A percentile compares a stretch with the other conserved stretches of the same genome.
Evolutionary conservation across 2,329 filamentous ascomycete genomes (phyloP).

Genomic region (Fusarium sambucinum): DNA sequence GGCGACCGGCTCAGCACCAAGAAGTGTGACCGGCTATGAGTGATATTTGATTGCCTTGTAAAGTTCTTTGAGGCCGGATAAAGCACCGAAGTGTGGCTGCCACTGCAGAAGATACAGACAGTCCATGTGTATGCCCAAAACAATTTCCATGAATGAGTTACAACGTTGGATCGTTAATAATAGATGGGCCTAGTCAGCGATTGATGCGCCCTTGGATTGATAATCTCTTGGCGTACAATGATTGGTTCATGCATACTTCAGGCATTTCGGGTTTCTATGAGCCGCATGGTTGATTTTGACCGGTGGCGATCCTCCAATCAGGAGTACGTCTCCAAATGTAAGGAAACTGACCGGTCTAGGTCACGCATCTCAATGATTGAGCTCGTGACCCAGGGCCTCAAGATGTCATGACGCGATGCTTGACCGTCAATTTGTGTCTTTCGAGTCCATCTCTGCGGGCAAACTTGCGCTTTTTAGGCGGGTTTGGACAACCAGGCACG

Average conservation of each 20-base stretch:
- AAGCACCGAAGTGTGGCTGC: constrained; percentile 1
- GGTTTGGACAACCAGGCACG: constrained; percentile 56
- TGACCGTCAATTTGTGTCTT: constrained; percentile 57
- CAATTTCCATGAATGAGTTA: constrained; percentile 19
- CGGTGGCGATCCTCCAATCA: constrained; percentile 44
- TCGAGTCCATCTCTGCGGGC: constrained; percentile 58
- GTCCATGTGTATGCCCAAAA: constrained; percentile 17
- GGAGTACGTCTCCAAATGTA: constrained; percentile 30
- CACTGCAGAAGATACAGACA: constrained; percentile 7
- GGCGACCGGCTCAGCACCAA: constrained; percentile 14
- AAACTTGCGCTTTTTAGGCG: constrained; percentile 57
- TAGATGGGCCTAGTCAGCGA: constrained; percentile 13
- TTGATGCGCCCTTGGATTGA: constrained; percentile 14
- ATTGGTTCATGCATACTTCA: constrained; percentile 39
- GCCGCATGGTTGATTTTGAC: constrained; percentile 39
- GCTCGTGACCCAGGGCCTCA: constrained; percentile 38
- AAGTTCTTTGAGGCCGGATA: constrained; percentile 9
- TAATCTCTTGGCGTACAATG: constrained; percentile 24
- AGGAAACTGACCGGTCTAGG: constrained; percentile 45
- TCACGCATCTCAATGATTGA: constrained; percentile 32
- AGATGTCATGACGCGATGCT: constrained; percentile 51
- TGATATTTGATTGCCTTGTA: constrained; percentile 4
- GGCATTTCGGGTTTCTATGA: constrained; percentile 35
- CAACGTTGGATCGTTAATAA: constrained; percentile 29
- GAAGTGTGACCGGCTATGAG: constrained; percentile 14